A percentile compares a stretch with the other conserved stretches of the same genome.
Evolutionary conservation across 1,284 basidiomycete species (phyloP).

Genomic region (Leccinum solheimii): DNA sequence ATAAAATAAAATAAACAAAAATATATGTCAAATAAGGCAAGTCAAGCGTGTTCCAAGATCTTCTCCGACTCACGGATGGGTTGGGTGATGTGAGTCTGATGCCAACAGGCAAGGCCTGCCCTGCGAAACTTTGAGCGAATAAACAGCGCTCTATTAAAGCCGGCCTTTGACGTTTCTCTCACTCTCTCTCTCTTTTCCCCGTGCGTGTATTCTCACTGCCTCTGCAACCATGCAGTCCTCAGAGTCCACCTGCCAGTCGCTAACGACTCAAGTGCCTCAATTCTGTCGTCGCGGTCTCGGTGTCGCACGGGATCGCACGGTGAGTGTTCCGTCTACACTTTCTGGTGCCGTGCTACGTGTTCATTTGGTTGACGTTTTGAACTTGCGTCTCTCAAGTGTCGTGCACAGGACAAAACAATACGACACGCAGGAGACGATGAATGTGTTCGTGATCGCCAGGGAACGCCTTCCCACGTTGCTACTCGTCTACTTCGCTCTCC

Average conservation of each 20-base stretch:
- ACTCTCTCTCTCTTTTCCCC: neutral
- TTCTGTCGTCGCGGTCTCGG: neutral
- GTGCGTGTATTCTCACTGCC: neutral
- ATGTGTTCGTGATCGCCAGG: neutral
- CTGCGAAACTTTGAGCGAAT: slow-evolving; percentile 13
- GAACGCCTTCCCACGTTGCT: neutral
- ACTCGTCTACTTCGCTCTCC: neutral
- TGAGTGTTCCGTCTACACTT: slow-evolving; percentile 12
- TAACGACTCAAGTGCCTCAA: neutral
- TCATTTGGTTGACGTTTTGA: slow-evolving; percentile 1
- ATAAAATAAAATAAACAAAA: neutral
- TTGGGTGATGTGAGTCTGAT: slow-evolving; percentile 13
- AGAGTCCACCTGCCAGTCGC: neutral
- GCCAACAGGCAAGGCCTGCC: neutral
- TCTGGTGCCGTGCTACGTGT: neutral
- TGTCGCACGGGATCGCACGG: slow-evolving; percentile 6
- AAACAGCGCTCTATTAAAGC: slow-evolving; percentile 8
- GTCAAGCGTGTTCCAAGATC: neutral
- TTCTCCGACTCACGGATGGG: neutral
- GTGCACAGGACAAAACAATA: slow-evolving; percentile 3
- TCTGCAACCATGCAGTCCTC: slow-evolving; percentile 5
- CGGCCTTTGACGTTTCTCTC: neutral
- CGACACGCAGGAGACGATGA: neutral
- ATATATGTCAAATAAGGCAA: neutral
- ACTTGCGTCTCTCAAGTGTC: neutral